phyloP scores from a whole-genome alignment of 176 grass and related monocot genomes.

The Pontederia crassipes region DNA sequence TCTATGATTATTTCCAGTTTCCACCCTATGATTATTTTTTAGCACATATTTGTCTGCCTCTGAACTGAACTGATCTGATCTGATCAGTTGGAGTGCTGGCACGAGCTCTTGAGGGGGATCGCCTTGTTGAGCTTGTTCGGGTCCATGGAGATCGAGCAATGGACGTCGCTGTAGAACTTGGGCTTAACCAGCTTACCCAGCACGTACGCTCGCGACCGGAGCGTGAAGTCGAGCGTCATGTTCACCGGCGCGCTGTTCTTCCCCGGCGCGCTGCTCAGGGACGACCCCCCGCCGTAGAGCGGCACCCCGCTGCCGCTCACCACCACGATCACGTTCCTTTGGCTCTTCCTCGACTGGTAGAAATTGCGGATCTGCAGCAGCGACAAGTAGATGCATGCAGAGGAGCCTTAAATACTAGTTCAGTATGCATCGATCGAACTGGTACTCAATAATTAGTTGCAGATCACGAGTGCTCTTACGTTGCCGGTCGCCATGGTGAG shows the following conservation, averaged over 20 bases:
- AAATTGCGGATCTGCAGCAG: constrained; percentile 56
- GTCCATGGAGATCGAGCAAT: constrained; percentile 48
- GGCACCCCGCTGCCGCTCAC: constrained; percentile 57
- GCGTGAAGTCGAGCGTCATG: constrained; percentile 39
- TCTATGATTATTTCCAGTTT: no score
- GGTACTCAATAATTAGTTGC: neutral
- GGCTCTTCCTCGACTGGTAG: constrained; percentile 85
- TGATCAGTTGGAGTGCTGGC: constrained; percentile 21
- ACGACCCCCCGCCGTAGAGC: constrained; percentile 66
- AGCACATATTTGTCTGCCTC: neutral
- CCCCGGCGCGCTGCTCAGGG: constrained; percentile 46
- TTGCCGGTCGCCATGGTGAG: constrained; percentile 56
- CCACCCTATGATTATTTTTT: no score
- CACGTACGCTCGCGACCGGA: constrained; percentile 67
- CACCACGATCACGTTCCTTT: constrained; percentile 37
- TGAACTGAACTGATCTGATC: neutral
- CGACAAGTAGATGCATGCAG: no score
- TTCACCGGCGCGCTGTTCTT: constrained; percentile 32
- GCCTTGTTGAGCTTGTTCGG: constrained; percentile 41
- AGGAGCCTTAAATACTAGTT: neutral
- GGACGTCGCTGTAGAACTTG: constrained; percentile 58
- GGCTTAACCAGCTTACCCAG: constrained; percentile 77
- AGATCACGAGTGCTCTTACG: constrained; percentile 22
- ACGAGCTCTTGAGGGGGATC: constrained; percentile 42
- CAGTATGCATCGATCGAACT: neutral